These are phyloP conservation scores for Ustilago hordei DNA, from an alignment of 1,284 basidiomycete genomes.

Conservation along the genomic window DNA sequence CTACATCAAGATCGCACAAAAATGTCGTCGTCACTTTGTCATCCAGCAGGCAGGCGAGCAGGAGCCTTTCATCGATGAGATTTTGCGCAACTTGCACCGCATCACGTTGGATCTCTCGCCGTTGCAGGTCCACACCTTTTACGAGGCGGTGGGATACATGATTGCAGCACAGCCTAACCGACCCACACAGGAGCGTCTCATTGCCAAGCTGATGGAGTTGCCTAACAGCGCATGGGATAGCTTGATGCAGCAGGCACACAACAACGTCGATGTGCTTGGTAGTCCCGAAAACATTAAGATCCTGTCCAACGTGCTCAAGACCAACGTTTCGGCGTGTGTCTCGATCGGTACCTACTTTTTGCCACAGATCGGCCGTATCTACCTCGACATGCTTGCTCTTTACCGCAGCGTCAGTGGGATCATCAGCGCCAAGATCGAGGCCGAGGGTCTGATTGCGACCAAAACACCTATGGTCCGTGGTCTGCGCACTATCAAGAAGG, in stretches of 20 bases:
- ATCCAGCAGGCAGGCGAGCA: constrained; percentile 98
- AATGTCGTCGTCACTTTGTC: constrained; percentile 97
- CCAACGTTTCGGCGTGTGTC: constrained; percentile 96
- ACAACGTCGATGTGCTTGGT: constrained; percentile 90
- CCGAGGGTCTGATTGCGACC: constrained; percentile 84
- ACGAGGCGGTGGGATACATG: constrained; percentile 98
- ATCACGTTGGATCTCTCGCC: constrained; percentile 96
- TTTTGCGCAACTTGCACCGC: constrained; percentile 87
- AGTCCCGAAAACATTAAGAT: constrained; percentile 97
- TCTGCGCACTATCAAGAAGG: constrained; percentile 97
- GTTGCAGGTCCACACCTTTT: constrained; percentile 78
- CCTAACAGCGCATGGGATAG: constrained; percentile 99
- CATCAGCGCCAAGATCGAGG: constrained; percentile 91
- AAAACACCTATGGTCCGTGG: constrained; percentile 97
- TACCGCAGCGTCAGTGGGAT: constrained; percentile 99
- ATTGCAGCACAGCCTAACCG: constrained; percentile 99
- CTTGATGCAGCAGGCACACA: constrained; percentile 93
- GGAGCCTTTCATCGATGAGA: constrained; percentile 99
- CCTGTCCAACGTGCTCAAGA: constrained; percentile 95
- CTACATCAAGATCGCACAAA: constrained; percentile 99
- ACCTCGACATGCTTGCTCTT: constrained; percentile 97
- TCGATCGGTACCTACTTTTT: constrained; percentile 97
- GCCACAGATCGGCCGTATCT: constrained; percentile 94
- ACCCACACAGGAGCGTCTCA: constrained; percentile 93
- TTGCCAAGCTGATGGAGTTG: constrained; percentile 94